phyloP scores from a whole-genome alignment of 2,329 filamentous ascomycete species.

The Aspergillus sp. region DNA sequence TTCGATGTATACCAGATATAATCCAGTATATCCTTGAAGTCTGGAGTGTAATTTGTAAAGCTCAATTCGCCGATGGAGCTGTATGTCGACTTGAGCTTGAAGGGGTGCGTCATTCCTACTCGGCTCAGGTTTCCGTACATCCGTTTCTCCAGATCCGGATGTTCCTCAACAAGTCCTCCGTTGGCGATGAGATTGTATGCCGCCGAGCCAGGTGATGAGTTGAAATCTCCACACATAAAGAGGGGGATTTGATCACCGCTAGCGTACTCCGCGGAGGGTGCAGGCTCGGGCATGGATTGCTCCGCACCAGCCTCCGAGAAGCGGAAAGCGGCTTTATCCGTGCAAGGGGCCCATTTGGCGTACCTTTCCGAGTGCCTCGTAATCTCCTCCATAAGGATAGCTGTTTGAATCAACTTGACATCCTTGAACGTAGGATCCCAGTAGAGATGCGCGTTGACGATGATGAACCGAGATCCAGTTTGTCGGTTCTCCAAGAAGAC shows the following conservation, averaged over 20 bases:
- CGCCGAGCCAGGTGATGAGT: constrained; percentile 81
- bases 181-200: constrained; percentile 87
- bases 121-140: constrained; percentile 92
- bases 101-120: constrained; percentile 90
- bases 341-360: constrained; percentile 73
- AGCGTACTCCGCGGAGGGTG: constrained; percentile 81
- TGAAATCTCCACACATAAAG: constrained; percentile 93
- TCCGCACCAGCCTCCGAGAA: constrained; percentile 51
- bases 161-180: constrained; percentile 74
- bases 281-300: constrained; percentile 59
- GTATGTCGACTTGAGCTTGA: constrained; percentile 90
- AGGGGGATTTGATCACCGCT: constrained; percentile 86
- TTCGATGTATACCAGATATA: constrained; percentile 98
- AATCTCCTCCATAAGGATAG: constrained; percentile 90
- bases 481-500: constrained; percentile 88
- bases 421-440: constrained; percentile 92
- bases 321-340: constrained; percentile 67
- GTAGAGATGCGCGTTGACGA: constrained; percentile 90
- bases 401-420: constrained; percentile 94
- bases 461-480: constrained; percentile 87
- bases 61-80: constrained; percentile 78
- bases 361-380: constrained; percentile 84
- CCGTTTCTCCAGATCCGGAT: constrained; percentile 74
- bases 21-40: constrained; percentile 89
- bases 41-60: constrained; percentile 95